These are phyloP conservation scores for Coemansia sp. DNA, from an alignment of 192 early-diverging fungal species.

Conservation along the genomic window DNA sequence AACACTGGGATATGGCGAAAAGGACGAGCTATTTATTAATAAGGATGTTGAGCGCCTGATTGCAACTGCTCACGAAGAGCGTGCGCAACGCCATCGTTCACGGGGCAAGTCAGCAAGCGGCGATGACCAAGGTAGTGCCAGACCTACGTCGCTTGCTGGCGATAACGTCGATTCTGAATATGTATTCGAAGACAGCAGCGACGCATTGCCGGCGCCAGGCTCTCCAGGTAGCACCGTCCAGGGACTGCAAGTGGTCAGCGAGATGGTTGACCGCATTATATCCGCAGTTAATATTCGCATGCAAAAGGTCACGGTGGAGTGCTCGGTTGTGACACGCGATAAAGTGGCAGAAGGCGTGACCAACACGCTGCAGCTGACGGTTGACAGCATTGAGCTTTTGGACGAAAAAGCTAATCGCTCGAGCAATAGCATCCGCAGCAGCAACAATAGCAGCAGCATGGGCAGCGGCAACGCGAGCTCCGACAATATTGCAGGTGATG, in stretches of 20 bases:
- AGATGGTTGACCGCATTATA: constrained; percentile 81
- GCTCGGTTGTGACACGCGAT: constrained; percentile 22
- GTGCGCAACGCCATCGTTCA: constrained; percentile 36
- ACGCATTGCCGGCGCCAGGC: constrained; percentile 31
- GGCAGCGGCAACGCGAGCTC: constrained; percentile 18
- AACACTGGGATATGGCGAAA: constrained; percentile 59
- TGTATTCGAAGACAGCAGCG: constrained; percentile 27
- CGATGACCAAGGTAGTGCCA: neutral
- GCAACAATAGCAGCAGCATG: constrained; percentile 9
- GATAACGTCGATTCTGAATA: constrained; percentile 11
- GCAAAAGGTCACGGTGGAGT: constrained; percentile 39
- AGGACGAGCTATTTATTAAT: constrained; percentile 56
- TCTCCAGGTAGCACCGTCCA: constrained; percentile 50
- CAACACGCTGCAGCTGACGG: constrained; percentile 41
- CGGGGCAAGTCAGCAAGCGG: constrained; percentile 12
- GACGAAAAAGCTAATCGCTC: constrained; percentile 29
- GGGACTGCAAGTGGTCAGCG: constrained; percentile 73
- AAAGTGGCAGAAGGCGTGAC: constrained; percentile 13
- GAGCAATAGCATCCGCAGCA: neutral
- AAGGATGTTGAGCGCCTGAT: constrained; percentile 54
- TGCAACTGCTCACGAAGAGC: constrained; percentile 47
- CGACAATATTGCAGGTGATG: constrained; percentile 13
- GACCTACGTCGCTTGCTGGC: neutral
- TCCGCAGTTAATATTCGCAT: constrained; percentile 74
- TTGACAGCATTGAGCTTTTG: constrained; percentile 46